Conservation (phyloP, 257 asterid genomes). For the Nicotiana knightiana region DNA sequence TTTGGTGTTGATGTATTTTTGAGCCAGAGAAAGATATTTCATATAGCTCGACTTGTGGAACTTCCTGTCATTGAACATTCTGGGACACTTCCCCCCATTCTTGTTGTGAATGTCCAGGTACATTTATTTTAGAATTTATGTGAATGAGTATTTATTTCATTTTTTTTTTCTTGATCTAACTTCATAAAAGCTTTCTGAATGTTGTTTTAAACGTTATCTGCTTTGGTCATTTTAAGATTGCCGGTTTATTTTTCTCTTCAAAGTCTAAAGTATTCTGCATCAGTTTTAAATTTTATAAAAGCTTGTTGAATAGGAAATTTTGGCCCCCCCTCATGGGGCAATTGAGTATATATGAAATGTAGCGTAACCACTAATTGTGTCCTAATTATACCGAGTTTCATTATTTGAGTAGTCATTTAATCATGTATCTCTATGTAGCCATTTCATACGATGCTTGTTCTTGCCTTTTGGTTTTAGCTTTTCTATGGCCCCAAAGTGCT, state of each 20-base stretch:
- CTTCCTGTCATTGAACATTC: slow-evolving; percentile 55
- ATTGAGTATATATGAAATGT: neutral
- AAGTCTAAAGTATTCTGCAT: neutral
- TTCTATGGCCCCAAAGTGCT: neutral
- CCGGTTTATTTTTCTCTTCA: neutral
- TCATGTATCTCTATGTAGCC: neutral
- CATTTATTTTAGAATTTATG: neutral
- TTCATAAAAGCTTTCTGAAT: neutral
- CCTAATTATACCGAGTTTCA: neutral
- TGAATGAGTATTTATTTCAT: neutral
- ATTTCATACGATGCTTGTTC: neutral
- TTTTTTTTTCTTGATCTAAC: neutral
- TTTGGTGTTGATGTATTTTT: slow-evolving; percentile 89
- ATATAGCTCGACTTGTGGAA: slow-evolving; percentile 76
- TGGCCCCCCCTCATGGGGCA: neutral
- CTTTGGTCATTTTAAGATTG: neutral
- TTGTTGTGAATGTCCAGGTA: slow-evolving; percentile 96
- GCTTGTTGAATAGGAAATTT: neutral
- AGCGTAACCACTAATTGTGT: neutral
- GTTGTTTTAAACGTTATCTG: neutral
- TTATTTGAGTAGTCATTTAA: neutral
- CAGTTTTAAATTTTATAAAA: neutral
- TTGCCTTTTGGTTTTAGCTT: neutral
- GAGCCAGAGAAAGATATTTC: slow-evolving; percentile 70
- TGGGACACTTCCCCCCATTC: slow-evolving; percentile 78